Evolutionary conservation across 768 basidiomycete genomes (phyloP).

Genomic region (Holtermanniella nyarrowii): DNA sequence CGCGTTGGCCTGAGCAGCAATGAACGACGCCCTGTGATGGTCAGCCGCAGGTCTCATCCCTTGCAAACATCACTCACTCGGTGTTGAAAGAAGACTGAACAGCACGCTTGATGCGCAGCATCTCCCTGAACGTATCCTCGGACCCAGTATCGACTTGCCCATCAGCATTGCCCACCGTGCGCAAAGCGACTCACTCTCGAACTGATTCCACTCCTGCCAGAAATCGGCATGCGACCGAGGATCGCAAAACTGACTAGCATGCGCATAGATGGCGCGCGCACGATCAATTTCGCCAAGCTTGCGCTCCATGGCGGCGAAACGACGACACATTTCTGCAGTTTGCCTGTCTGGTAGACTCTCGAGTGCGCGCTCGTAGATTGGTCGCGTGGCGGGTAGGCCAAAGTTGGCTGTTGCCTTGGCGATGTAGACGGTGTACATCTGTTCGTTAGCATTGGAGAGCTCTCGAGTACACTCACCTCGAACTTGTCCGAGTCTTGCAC

Average conservation of each 20-base stretch:
- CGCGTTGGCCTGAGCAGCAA: slow-evolving; percentile 79
- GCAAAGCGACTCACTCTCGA: slow-evolving; percentile 53
- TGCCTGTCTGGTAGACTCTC: slow-evolving; percentile 86
- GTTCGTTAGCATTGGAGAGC: too few relatives aligned
- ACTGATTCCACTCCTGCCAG: slow-evolving; percentile 94
- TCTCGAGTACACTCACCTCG: slow-evolving; percentile 53
- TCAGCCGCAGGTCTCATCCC: neutral
- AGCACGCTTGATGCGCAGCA: slow-evolving; percentile 79
- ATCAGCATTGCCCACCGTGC: neutral
- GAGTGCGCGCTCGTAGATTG: slow-evolving; percentile 90
- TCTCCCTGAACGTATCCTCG: slow-evolving; percentile 82
- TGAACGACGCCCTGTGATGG: slow-evolving; percentile 45
- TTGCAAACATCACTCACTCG: slow-evolving; percentile 54
- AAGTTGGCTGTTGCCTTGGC: slow-evolving; percentile 94
- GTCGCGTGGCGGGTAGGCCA: slow-evolving; percentile 87
- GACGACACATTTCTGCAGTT: slow-evolving; percentile 94
- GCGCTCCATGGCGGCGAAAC: slow-evolving; percentile 88
- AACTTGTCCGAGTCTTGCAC: slow-evolving; percentile 88
- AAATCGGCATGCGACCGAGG: slow-evolving; percentile 76
- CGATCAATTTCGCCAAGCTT: slow-evolving; percentile 98
- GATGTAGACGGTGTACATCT: slow-evolving; percentile 97
- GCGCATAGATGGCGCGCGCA: slow-evolving; percentile 89
- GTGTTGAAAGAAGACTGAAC: slow-evolving; percentile 99
- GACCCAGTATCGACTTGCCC: slow-evolving; percentile 78
- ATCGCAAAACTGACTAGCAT: slow-evolving; percentile 97